Evolutionary conservation across 352 stramenopile genomes (phyloP).

Genomic region (Phytophthora ramorum): DNA sequence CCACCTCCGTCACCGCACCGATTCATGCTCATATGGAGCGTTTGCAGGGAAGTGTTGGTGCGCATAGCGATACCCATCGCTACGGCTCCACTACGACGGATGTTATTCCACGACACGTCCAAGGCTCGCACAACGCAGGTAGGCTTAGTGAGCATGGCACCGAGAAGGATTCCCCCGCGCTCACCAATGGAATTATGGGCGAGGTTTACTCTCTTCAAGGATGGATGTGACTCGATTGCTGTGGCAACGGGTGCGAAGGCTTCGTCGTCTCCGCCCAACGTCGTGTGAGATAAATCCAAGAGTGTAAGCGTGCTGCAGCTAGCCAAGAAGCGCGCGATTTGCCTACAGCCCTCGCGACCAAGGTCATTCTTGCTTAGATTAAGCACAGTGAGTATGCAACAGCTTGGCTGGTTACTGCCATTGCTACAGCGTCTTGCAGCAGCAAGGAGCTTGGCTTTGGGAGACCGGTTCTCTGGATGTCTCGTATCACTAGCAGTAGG

Average conservation of each 20-base stretch:
- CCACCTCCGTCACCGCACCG: constrained; percentile 68
- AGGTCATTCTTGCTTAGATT: constrained; percentile 82
- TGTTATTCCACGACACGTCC: constrained; percentile 78
- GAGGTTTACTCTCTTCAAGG: constrained; percentile 61
- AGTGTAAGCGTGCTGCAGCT: constrained; percentile 52
- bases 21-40: constrained; percentile 75
- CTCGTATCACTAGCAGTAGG: neutral
- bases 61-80: constrained; percentile 63
- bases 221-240: constrained; percentile 62
- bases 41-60: constrained; percentile 53
- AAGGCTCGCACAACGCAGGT: constrained; percentile 57
- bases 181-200: constrained; percentile 76
- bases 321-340: constrained; percentile 65
- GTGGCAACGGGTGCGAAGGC: constrained; percentile 54
- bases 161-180: constrained; percentile 52
- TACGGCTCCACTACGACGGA: constrained; percentile 57
- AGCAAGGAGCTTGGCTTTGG: constrained; percentile 30
- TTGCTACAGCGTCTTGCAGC: constrained; percentile 2
- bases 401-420: neutral
- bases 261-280: constrained; percentile 44
- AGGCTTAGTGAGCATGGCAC: constrained; percentile 65
- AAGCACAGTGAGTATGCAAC: constrained; percentile 56
- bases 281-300: constrained; percentile 69
- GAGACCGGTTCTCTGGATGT: neutral
- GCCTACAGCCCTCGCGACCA: constrained; percentile 53